phyloP scores from a whole-genome alignment of 2,329 filamentous ascomycete species.

The Lachnellula hyalina region DNA sequence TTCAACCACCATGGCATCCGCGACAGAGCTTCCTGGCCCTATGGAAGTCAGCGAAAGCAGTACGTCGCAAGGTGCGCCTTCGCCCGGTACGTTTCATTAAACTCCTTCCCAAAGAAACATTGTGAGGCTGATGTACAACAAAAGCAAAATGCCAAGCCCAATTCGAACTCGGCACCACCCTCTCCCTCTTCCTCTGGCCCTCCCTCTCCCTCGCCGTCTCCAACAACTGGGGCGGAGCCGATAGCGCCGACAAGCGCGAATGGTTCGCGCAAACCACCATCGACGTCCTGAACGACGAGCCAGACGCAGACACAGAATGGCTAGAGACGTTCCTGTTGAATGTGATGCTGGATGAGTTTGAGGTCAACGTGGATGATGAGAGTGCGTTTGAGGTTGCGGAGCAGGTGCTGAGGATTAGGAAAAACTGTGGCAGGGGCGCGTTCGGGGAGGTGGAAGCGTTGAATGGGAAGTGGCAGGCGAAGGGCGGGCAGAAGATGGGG shows the following conservation, averaged over 20 bases:
- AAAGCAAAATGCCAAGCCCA: conserved; percentile 53
- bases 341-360: conserved; percentile 92
- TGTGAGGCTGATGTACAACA: conserved; percentile 10
- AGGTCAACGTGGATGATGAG: conserved; percentile 85
- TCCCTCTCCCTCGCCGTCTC: conserved; percentile 81
- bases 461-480: conserved; percentile 57
- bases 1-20: conserved; percentile 17
- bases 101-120: background rate
- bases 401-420: conserved; percentile 63
- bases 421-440: conserved; percentile 59
- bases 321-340: conserved; percentile 80
- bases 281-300: conserved; percentile 61
- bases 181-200: conserved; percentile 81
- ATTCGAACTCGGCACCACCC: conserved; percentile 84
- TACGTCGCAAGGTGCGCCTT: conserved; percentile 2
- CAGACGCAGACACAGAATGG: conserved; percentile 60
- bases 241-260: conserved; percentile 82
- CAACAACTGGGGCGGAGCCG: conserved; percentile 81
- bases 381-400: conserved; percentile 69
- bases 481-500: conserved; percentile 51
- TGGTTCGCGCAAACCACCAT: conserved; percentile 89
- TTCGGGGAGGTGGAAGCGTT: conserved; percentile 61
- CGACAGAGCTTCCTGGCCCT: conserved; percentile 12
- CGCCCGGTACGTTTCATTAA: conserved; percentile 14
- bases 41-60: conserved; percentile 15